phyloP scores from a whole-genome alignment of 2,329 filamentous ascomycete species.

The Plectosphaerella sp. region DNA sequence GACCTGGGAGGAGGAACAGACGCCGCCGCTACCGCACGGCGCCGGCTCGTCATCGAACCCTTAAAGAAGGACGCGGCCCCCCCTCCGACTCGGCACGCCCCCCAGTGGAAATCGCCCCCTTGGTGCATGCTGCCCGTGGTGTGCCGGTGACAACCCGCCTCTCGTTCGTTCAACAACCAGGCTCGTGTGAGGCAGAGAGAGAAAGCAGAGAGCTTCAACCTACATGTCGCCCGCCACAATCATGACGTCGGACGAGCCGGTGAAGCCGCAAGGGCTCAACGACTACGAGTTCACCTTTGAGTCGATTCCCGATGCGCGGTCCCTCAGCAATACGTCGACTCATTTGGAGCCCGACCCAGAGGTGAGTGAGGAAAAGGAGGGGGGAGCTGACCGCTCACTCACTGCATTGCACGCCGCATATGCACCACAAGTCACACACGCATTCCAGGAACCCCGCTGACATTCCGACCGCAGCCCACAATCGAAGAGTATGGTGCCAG shows the following conservation, averaged over 20 bases:
- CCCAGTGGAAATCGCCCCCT: background rate
- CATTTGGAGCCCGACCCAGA: slow-evolving; percentile 11
- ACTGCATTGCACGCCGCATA: background rate
- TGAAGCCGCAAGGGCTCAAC: slow-evolving; percentile 6
- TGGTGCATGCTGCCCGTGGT: background rate
- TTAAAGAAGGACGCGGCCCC: background rate
- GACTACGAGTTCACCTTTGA: slow-evolving; percentile 13
- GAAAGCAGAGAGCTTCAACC: background rate
- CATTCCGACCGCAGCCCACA: background rate
- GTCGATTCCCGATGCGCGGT: slow-evolving; percentile 11
- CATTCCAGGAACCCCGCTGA: background rate
- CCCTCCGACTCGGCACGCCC: background rate
- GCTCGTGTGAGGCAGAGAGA: too few relatives aligned
- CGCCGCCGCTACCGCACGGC: background rate
- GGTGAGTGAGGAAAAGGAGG: slow-evolving; percentile 4
- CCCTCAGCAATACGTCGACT: slow-evolving; percentile 9
- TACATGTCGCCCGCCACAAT: background rate
- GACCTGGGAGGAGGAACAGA: too few relatives aligned
- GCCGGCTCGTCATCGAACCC: background rate
- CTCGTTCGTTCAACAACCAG: background rate
- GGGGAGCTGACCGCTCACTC: background rate
- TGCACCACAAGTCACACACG: background rate
- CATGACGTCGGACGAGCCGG: background rate
- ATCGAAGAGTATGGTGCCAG: background rate
- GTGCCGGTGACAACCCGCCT: background rate